A percentile compares a stretch with the other conserved stretches of the same genome.
Evolutionary conservation across 1,284 basidiomycete genomes (phyloP).

Genomic region (Sporisorium reilianum): DNA sequence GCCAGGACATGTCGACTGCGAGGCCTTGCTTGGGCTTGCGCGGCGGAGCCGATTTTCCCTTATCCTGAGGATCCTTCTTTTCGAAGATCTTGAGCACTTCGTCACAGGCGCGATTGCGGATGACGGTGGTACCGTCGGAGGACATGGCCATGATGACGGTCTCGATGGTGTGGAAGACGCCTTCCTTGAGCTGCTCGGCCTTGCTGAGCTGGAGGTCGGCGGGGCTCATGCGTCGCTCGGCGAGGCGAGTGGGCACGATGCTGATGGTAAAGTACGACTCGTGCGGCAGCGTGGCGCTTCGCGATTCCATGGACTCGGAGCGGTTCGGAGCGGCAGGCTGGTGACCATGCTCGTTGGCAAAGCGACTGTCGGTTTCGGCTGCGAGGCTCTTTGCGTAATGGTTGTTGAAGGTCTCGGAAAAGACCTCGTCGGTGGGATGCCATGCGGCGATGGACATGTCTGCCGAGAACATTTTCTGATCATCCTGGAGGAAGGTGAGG

Average conservation of each 20-base stretch:
- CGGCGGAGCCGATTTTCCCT: constrained; percentile 19
- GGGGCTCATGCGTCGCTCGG: constrained; percentile 53
- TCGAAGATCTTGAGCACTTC: constrained; percentile 55
- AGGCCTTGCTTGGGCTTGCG: constrained; percentile 29
- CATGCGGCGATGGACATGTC: constrained; percentile 62
- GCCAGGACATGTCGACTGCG: constrained; percentile 57
- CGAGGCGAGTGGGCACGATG: constrained; percentile 48
- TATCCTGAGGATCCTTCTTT: constrained; percentile 48
- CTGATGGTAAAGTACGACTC: constrained; percentile 61
- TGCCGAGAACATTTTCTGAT: constrained; percentile 45
- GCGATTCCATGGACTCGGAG: constrained; percentile 24
- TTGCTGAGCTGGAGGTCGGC: constrained; percentile 38
- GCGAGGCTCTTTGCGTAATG: constrained; percentile 27
- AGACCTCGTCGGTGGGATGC: constrained; percentile 63
- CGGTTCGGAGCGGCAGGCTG: constrained; percentile 5
- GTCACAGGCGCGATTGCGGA: constrained; percentile 61
- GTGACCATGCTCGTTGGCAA: constrained; percentile 30
- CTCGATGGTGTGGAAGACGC: constrained; percentile 56
- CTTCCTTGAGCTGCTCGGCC: constrained; percentile 52
- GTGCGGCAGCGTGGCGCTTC: constrained; percentile 39
- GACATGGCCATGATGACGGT: constrained; percentile 57
- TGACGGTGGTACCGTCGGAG: constrained; percentile 54
- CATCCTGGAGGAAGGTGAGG: constrained; percentile 53
- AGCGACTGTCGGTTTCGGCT: not conserved
- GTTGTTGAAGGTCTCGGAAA: constrained; percentile 50